Conservation (phyloP, 139 green algal species). For the Chlorella sp. region DNA sequence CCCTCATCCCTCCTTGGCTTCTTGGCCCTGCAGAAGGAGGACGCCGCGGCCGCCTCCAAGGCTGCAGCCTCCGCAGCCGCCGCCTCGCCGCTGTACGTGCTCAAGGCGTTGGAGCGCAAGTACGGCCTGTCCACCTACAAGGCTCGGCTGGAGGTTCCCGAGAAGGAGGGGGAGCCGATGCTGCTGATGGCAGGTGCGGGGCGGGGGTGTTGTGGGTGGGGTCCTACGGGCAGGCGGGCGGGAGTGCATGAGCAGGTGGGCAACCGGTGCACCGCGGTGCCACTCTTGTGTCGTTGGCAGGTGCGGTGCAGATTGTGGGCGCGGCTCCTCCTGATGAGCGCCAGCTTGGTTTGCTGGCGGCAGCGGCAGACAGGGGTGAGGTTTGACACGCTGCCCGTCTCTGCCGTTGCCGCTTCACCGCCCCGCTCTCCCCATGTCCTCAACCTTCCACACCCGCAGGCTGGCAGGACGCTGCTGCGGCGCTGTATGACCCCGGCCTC, state of each 20-base stretch:
- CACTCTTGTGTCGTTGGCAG: too few species aligned
- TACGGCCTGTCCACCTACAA: not conserved
- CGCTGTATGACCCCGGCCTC: not conserved
- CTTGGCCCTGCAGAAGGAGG: slow-evolving; percentile 16
- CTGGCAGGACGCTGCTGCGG: slow-evolving; percentile 13
- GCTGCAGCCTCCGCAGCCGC: not conserved
- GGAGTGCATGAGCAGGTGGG: too few species aligned
- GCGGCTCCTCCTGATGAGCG: too few species aligned
- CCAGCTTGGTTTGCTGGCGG: too few species aligned
- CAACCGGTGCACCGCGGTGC: too few species aligned
- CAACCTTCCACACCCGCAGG: not conserved
- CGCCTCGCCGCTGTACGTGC: slow-evolving; percentile 4
- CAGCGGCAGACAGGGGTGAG: too few species aligned
- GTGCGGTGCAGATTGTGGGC: not conserved
- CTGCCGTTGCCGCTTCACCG: not conserved
- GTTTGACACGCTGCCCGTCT: too few species aligned
- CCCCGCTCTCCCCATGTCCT: not conserved
- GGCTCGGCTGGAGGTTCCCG: not conserved
- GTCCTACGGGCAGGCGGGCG: too few species aligned
- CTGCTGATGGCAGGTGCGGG: slow-evolving; percentile 20
- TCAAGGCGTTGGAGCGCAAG: not conserved
- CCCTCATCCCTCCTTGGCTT: not conserved
- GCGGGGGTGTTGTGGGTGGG: not conserved
- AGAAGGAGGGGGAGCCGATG: slow-evolving; percentile 10
- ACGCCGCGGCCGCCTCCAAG: not conserved